Evolutionary conservation across 345 rosid genomes (phyloP), one percentile per base, ranked within the genome.

Genomic region (Populus nigra): DNA sequence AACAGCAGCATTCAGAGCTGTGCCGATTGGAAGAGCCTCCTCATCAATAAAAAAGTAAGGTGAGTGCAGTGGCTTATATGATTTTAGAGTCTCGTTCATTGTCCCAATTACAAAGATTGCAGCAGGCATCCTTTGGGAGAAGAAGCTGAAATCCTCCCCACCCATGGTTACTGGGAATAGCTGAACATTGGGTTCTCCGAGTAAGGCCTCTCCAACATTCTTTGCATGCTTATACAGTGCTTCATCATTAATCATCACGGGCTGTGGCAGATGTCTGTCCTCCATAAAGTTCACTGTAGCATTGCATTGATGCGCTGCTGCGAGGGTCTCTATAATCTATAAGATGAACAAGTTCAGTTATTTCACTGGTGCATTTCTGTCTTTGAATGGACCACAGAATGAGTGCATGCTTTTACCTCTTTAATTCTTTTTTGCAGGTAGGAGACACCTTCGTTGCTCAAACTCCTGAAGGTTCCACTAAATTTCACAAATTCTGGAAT

Each of bases 81-180:
- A 86, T 16, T 83, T 83, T 61, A 84, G 29, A 4, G 88, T 88
- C 83, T 89, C 88, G 33, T 91, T 88, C 79, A 73, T 85, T 33
- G 74, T 85, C 36, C 91, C 93, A 1, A 92, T 71, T 73, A 81
- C 88, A 33, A 86, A 90, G 2, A 89, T 83, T 1, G 88, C 83
- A 27, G 93, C 88, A 3, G 88, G 80, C 7, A 89, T 84, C 85
- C 77, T 89, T 79, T 87, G 73, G 5, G 94, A 81, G 76, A 80
- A 92, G 88, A 87, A 89, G 69, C 93, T 88, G 77, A 90, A 90
- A 79, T 90, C 94, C 70, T 90, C 93, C 12, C 84, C 84, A 38
- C 91, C 94, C 93, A 89, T 88, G 18, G 84, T 87, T 70, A 87
- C 69, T 8, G 88, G 90, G n/a, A 84, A 41, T 23, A 88, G 83